Evolutionary conservation across 225 moss, liverwort and hornwort species (phyloP), one percentile per base, ranked within the genome.

Genomic region (Bryoerythrophyllum caledonicum): DNA sequence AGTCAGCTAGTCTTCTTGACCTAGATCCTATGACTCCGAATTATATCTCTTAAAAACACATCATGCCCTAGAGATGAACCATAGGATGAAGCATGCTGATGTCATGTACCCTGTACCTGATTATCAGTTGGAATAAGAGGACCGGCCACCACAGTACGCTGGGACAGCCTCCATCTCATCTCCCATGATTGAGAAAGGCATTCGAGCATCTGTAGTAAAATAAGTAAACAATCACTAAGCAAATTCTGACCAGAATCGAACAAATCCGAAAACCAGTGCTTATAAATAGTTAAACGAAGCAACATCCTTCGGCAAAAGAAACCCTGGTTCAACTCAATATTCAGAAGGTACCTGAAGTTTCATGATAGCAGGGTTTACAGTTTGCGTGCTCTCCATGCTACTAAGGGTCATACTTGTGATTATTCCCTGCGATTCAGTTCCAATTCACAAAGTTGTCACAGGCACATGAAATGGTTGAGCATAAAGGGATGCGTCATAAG

Each of bases 361-460:
- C 82, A 99, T 93, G 46, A 99, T 99, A 77, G 91, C 82, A 63
- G 94, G 93, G 81, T 93, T 93, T 52, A 99, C 93, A 81, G 95
- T 99, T 77, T 99, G 97, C 60, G 94, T 94, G 86, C 93, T 95
- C 74, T 99, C 97, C 86, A 93, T 89, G 80, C 97, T 99, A 72
- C 85, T 91, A 59, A 90, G 90, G 6, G 90, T 89, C 78, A 99
- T 88, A 57, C 89, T 79, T 51, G 85, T 87, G 67, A 99, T 93
- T 65, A 99, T 89, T 71, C 89, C 95, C 97, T 96, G 74, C 60
- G 59, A 65, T 61, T 38, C 24, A 71, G 55, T 67, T 52, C 52
- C 37, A 68, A 46, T 59, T 68, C 69, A 72, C 46, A 73, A 21
- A 56, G 38, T 43, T 48, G 58, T 51, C 46, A 21, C 63, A 63